These are phyloP conservation scores for Lagenidium giganteum DNA, from an alignment of 352 stramenopile species.

Conservation along the genomic window DNA sequence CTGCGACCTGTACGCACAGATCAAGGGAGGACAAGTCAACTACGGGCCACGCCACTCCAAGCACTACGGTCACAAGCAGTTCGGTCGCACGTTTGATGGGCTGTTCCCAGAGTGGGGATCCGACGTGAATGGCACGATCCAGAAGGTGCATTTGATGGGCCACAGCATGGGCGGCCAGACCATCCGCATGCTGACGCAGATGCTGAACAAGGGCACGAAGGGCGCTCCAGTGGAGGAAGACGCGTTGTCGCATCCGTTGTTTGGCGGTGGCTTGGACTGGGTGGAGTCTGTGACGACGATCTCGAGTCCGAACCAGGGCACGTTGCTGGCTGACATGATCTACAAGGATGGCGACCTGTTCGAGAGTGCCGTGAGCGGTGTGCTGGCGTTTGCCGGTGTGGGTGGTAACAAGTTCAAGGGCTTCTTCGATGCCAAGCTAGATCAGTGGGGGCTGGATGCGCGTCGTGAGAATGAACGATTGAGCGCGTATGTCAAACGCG, in stretches of 20 bases:
- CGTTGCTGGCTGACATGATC: slow-evolving; percentile 14
- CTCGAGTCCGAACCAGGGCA: background rate
- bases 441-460: slow-evolving; percentile 21
- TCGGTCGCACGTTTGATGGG: slow-evolving; percentile 8
- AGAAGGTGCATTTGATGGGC: slow-evolving; percentile 22
- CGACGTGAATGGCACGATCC: slow-evolving; percentile 11
- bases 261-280: background rate
- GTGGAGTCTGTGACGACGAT: slow-evolving; percentile 1
- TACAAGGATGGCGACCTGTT: no score
- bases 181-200: slow-evolving; percentile 14
- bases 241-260: background rate
- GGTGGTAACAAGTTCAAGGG: slow-evolving; percentile 3
- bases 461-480: slow-evolving; percentile 12
- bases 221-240: slow-evolving; percentile 19
- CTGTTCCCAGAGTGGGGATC: slow-evolving; percentile 21
- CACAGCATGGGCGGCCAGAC: slow-evolving; percentile 20
- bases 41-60: slow-evolving; percentile 23
- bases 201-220: slow-evolving; percentile 19
- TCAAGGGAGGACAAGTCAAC: slow-evolving; percentile 22
- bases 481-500: slow-evolving; percentile 20
- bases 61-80: slow-evolving; percentile 27
- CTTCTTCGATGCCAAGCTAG: slow-evolving; percentile 25
- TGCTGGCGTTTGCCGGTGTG: slow-evolving; percentile 10
- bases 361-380: slow-evolving; percentile 5
- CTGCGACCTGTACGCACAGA: slow-evolving; percentile 52